These are phyloP conservation scores for Cystofilobasidium ferigula DNA, from an alignment of 768 basidiomycete genomes.

Conservation along the genomic window DNA sequence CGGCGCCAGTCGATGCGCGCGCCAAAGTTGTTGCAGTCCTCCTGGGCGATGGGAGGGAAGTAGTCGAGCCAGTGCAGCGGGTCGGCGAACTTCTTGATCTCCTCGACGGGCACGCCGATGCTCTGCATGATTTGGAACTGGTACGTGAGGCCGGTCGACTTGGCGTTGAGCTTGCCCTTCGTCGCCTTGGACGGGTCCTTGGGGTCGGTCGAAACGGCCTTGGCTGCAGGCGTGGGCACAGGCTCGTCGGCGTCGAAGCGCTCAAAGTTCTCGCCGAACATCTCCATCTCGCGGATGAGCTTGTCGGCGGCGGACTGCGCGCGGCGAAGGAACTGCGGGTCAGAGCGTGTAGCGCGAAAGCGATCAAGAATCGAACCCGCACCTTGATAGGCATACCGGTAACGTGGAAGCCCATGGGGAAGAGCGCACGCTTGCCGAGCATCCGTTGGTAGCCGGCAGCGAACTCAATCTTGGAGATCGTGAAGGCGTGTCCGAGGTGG, in stretches of 20 bases:
- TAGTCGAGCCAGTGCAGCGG: conserved; percentile 83
- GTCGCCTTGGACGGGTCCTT: conserved; percentile 57
- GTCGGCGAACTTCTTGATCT: conserved; percentile 95
- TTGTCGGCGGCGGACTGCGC: conserved; percentile 87
- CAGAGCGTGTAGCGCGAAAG: background rate
- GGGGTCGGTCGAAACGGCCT: conserved; percentile 35
- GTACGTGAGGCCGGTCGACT: conserved; percentile 84
- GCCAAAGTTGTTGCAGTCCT: conserved; percentile 76
- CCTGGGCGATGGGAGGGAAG: conserved; percentile 88
- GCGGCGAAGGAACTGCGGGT: background rate
- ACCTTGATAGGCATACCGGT: conserved; percentile 99
- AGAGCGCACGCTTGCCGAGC: conserved; percentile 84
- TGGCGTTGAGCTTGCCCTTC: conserved; percentile 88
- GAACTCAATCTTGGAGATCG: conserved; percentile 96
- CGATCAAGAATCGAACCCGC: conserved; percentile 32
- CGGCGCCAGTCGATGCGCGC: conserved; percentile 96
- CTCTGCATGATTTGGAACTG: conserved; percentile 99
- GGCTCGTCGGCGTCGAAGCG: conserved; percentile 45
- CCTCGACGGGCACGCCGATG: conserved; percentile 63
- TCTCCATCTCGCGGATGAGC: conserved; percentile 88
- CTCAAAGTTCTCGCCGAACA: conserved; percentile 86
- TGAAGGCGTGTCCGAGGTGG: conserved; percentile 95
- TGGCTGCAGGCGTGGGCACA: conserved; percentile 39
- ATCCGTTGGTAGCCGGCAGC: conserved; percentile 88
- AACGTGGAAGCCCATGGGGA: conserved; percentile 95